Base-by-base conservation (phyloP, 2,329 filamentous ascomycete species). In the Aspergillus flavus region DNA sequence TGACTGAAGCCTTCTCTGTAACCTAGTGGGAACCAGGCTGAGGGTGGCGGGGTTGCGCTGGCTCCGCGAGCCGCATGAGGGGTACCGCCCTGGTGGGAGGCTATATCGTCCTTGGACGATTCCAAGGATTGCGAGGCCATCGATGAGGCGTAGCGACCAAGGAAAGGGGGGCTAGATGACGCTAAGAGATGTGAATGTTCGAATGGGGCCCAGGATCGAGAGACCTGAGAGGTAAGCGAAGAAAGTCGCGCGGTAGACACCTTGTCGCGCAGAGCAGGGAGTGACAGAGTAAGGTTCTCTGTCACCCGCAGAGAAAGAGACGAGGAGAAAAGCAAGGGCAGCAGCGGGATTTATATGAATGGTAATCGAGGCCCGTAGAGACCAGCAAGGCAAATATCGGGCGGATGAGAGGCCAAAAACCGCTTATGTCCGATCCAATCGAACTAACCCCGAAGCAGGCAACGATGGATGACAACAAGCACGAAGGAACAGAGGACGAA, bases 1-100 rank as follows among this genome's bases (percentile, higher is more conserved):
- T 98, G 94, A 69, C 86, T 90, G 66, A 93, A 92, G 19, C 92
- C 94, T 63, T 97, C 93, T 73, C 94, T 95, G 81, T 97, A 97
- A 57, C 93, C 90, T 26, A 98, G 81, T 2, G 95, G 94, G 69
- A 99, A 98, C 77, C 86, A 89, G 39, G 79, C 71, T 32, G 74
- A 71, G 57, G 72, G 71, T 14, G 78, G 71, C 1, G 71, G 72
- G 19, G 72, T 71, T 26, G 66, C 75, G 45, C 68, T 69, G 53
- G 69, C 73, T 59, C 71, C 75, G 59, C 75, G 70, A 34, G 70
- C 69, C n/a, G 75, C 72, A 66, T 77, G 71, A n/a, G 76, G 73
- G 23, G 67, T 70, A 12, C 64, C 64, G 34, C 71, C 64, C 53
- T 63, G 67, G 21, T 53, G 41, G 16, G 70, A 63, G 36, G 66